A percentile compares a stretch with the other conserved stretches of the same genome.
Conservation (phyloP, 2,329 filamentous ascomycete genomes). For the Thielaviopsis euricoi region DNA sequence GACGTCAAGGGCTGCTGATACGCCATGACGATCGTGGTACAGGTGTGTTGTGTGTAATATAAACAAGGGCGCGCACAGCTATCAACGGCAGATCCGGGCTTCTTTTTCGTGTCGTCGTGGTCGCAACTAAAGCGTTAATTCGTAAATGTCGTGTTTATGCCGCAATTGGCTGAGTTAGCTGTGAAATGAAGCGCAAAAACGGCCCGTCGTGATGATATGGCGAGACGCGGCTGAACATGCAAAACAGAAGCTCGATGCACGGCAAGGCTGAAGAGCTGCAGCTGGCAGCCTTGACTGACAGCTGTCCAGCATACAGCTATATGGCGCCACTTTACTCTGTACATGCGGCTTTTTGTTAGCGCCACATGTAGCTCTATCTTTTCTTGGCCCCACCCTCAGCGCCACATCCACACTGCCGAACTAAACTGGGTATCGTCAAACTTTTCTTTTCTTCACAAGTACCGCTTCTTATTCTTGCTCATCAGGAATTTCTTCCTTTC, state of each 20-base stretch:
- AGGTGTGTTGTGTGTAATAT: conserved; percentile 1
- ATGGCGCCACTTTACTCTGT: no score
- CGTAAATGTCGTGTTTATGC: neutral
- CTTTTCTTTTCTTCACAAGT: neutral
- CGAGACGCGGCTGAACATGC: conserved; percentile 13
- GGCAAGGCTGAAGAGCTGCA: neutral
- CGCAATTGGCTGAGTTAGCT: neutral
- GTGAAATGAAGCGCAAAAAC: neutral
- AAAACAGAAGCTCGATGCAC: neutral
- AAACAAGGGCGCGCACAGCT: neutral
- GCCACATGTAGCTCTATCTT: neutral
- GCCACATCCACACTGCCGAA: conserved; percentile 5
- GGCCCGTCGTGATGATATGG: neutral
- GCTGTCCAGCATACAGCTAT: neutral
- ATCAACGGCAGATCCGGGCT: neutral
- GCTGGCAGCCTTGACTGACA: neutral
- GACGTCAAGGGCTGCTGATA: conserved; percentile 22
- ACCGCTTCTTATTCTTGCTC: neutral
- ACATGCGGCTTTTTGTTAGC: no score
- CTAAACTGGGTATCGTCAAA: neutral
- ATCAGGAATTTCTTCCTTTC: neutral
- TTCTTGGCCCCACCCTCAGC: neutral
- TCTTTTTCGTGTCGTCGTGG: neutral
- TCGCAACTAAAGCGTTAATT: neutral
- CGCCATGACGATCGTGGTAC: conserved; percentile 27